Conservation (phyloP, 495 filamentous ascomycete species). For the Diplogelasinospora grovesii region DNA sequence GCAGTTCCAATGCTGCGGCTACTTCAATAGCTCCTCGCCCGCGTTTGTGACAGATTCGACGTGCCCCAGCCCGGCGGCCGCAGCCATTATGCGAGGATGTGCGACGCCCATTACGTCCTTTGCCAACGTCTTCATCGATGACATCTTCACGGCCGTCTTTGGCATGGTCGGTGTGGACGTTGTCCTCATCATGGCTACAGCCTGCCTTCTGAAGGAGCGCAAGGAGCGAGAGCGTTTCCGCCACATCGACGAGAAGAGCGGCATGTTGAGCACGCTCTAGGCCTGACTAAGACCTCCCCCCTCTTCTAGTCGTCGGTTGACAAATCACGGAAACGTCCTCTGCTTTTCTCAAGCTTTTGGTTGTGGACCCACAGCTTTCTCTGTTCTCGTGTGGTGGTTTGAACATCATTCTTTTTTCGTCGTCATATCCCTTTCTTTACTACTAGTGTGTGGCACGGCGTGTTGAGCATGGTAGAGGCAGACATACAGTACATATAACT, state of each 20-base stretch:
- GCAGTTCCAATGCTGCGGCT: conserved; percentile 71
- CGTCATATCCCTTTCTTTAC: too few species aligned
- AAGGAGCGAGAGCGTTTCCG: conserved; percentile 64
- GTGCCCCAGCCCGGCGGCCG: conserved; percentile 56
- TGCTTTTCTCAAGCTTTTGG: too few species aligned
- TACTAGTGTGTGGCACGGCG: too few species aligned
- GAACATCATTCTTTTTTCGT: too few species aligned
- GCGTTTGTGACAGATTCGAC: conserved; percentile 53
- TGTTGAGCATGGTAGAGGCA: too few species aligned
- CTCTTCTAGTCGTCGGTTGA: too few species aligned
- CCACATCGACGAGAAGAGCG: conserved; percentile 67
- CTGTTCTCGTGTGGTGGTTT: too few species aligned
- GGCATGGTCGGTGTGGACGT: conserved; percentile 65
- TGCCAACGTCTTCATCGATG: conserved; percentile 59
- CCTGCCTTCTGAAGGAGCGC: conserved; percentile 64
- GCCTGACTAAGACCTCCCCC: too few species aligned
- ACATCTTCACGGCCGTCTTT: conserved; percentile 69
- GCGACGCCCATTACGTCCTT: conserved; percentile 54
- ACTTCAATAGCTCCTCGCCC: conserved; percentile 57
- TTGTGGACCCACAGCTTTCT: too few species aligned
- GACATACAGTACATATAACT: too few species aligned
- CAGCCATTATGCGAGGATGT: conserved; percentile 60
- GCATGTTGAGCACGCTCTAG: conserved; percentile 36
- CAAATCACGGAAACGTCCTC: too few species aligned
- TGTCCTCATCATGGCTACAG: conserved; percentile 56